phyloP scores from a whole-genome alignment of 2,329 filamentous ascomycete genomes.

The Fusarium secorum region DNA sequence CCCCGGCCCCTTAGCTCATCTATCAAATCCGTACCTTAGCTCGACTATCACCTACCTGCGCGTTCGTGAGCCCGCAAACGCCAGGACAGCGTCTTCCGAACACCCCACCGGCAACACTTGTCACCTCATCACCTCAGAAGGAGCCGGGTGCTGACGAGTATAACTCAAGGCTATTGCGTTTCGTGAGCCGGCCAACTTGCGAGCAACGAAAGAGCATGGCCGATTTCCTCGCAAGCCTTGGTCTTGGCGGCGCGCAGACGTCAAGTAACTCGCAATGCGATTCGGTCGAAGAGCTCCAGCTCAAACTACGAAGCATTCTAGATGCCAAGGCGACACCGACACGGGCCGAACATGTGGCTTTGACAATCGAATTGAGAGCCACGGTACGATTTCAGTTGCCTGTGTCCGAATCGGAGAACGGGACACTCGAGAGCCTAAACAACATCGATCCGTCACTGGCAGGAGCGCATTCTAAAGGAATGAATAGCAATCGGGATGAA shows the following conservation, averaged over 20 bases:
- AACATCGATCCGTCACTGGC: slow-evolving; percentile 48
- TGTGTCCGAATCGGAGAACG: slow-evolving; percentile 49
- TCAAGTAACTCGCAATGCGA: slow-evolving; percentile 41
- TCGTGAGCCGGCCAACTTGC: slow-evolving; percentile 4
- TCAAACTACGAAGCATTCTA: slow-evolving; percentile 53
- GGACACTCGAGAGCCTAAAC: slow-evolving; percentile 43
- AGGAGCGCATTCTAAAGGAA: slow-evolving; percentile 36
- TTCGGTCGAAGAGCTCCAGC: slow-evolving; percentile 56
- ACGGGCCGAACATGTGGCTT: slow-evolving; percentile 59
- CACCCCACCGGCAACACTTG: slow-evolving; percentile 3
- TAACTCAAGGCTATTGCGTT: slow-evolving; percentile 23
- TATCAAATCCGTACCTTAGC: slow-evolving; percentile 5
- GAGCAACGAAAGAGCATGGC: slow-evolving; percentile 41
- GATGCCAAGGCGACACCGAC: slow-evolving; percentile 54
- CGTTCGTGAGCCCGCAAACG: slow-evolving; percentile 24
- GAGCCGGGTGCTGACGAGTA: slow-evolving; percentile 26
- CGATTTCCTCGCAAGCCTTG: slow-evolving; percentile 51
- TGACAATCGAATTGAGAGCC: slow-evolving; percentile 56
- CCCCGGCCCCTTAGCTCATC: neutral
- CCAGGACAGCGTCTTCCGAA: neutral
- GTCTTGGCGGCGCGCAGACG: slow-evolving; percentile 40
- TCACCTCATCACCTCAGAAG: slow-evolving; percentile 21
- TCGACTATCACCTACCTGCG: neutral
- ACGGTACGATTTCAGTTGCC: slow-evolving; percentile 54
- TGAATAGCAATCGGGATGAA: slow-evolving; percentile 9